Evolutionary conservation across 192 early-diverging fungal species (phyloP), one percentile per base, ranked within the genome.

Genomic region (Thamnidium elegans): DNA sequence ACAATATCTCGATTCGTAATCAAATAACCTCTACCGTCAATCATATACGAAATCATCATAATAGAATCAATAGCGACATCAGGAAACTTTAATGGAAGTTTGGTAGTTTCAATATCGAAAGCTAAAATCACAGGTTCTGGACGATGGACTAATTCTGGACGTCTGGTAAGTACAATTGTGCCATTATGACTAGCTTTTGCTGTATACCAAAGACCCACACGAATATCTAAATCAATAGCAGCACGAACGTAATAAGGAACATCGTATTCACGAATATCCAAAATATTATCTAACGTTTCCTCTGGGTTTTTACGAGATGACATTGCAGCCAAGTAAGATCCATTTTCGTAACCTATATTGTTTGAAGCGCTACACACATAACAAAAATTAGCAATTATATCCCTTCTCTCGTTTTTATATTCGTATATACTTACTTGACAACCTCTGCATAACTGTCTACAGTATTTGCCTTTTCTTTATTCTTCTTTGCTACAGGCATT

Each of bases 31-130:
- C 94, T 66, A n/a, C 94, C 97, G 61, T 98, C 95, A 55, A 99
- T 90, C 97, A 99, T 99, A 73, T 99, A 99, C 31, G 96, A 98
- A 67, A 99, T 97, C 97, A 99, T 99, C 94, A 98, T 99, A 65
- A 99, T 93, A 44, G 84, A 85, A 72, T 99, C 97, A 32, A 88
- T 87, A 3, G 75, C 52, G 0, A 94, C 83, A 64, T 98, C 97
- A 7, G 97, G 97, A 63, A 99, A 99, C 76, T 97, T 98, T 32
- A 99, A 83, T 32, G 97, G 97, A 32, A 94, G 74, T 73, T 99
- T 99, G 32, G 96, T 95, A 0, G 94, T 96, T 79, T 99, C 97
- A 59, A 99, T 99, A 81, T 98, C 95, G 70, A 95, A 99, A 0
- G 95, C 97, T 32, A 98, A 66, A 0, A 98, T 87, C 0, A 98